Percentiles rank a stretch among this genome's conserved stretches.
Conservation (phyloP, 192 early-diverging fungal species). For the Gaertneriomyces semiglobifer region DNA sequence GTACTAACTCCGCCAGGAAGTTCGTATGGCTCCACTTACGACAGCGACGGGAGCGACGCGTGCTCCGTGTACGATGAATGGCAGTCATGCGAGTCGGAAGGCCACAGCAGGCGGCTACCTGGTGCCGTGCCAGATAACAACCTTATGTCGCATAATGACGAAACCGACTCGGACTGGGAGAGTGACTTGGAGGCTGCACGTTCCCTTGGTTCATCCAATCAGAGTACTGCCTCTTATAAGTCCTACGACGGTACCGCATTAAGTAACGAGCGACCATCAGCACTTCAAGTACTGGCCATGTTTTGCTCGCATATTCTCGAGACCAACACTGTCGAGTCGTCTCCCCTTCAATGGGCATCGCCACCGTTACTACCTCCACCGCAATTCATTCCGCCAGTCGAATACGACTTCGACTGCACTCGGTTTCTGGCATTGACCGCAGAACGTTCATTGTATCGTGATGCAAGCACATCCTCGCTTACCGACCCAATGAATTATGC, state of each 20-base stretch:
- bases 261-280: background rate
- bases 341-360: no score
- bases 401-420: no score
- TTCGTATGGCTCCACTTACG: no score
- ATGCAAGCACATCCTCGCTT: no score
- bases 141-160: background rate
- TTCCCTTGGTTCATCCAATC: background rate
- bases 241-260: background rate
- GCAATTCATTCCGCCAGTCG: no score
- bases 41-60: no score
- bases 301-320: constrained; percentile 26
- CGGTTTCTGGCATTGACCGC: no score
- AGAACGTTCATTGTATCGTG: no score
- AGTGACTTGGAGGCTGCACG: background rate
- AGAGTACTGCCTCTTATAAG: background rate
- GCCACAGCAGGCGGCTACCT: background rate
- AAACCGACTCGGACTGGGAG: background rate
- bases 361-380: no score
- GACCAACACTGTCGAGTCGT: background rate
- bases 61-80: no score
- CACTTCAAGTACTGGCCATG: constrained; percentile 14
- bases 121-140: background rate
- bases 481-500: no score
- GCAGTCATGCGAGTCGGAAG: background rate
- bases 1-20: no score